A percentile compares a stretch with the other conserved stretches of the same genome.
phyloP scores from a whole-genome alignment of 228 moss, liverwort and hornwort species.

The Sphagnum fallax region DNA sequence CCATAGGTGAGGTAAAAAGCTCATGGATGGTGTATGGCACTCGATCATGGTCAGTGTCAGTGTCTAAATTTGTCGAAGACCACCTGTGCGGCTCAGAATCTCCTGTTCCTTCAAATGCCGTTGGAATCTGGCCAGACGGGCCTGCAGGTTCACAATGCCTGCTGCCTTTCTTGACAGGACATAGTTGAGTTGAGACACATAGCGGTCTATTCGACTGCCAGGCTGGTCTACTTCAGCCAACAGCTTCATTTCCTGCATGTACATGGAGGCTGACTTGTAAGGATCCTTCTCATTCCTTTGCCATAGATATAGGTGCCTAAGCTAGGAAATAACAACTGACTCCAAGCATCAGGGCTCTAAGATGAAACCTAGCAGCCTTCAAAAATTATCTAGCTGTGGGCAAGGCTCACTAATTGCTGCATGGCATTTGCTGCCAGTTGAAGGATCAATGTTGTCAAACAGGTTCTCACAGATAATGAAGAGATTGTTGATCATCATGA shows the following conservation, averaged over 20 bases:
- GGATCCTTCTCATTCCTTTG: conserved; percentile 45
- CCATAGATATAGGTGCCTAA: no score
- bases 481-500: no score
- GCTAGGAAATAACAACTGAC: no score
- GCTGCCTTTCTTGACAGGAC: conserved; percentile 92
- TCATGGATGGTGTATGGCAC: conserved; percentile 14
- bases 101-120: conserved; percentile 98
- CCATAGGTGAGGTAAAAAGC: conserved; percentile 11
- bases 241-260: conserved; percentile 98
- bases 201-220: conserved; percentile 98
- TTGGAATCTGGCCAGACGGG: conserved; percentile 91
- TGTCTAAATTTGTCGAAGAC: conserved; percentile 64
- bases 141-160: conserved; percentile 97
- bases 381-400: no score
- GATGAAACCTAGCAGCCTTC: no score
- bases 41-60: conserved; percentile 6
- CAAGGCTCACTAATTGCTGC: no score
- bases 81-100: conserved; percentile 90
- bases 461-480: no score
- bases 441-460: no score
- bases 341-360: no score
- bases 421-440: no score
- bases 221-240: conserved; percentile 99
- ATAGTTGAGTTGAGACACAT: conserved; percentile 93
- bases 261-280: conserved; percentile 39